Percentiles rank a stretch among this genome's conserved stretches.
phyloP scores from a whole-genome alignment of 1,139 yeast species.

The Suhomyces chickasaworum region DNA sequence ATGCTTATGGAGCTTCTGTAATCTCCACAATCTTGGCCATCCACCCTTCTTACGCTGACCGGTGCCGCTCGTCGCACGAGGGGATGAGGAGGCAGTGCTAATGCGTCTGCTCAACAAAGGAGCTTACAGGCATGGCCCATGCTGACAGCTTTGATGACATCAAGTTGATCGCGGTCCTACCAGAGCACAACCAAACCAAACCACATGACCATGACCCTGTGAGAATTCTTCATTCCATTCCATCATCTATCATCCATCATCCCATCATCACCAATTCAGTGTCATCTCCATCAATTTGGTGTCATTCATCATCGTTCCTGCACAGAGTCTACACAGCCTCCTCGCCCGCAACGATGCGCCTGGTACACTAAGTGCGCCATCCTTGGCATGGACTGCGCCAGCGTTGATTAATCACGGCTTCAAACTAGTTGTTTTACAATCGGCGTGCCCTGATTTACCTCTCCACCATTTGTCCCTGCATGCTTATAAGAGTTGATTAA shows the following conservation, averaged over 20 bases:
- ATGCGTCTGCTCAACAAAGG: not conserved
- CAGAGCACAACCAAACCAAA: no score
- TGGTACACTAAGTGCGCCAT: not conserved
- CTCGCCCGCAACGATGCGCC: constrained; percentile 1
- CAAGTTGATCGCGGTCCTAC: not conserved
- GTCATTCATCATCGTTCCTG: constrained; percentile 1
- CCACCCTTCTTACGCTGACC: not conserved
- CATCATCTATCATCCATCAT: not conserved
- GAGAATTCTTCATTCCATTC: no score
- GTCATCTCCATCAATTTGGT: not conserved
- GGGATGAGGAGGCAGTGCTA: not conserved
- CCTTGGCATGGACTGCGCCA: constrained; percentile 6
- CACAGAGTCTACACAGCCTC: constrained; percentile 2
- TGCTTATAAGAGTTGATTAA: not conserved
- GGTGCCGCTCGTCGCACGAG: constrained; percentile 1
- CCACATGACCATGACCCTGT: no score
- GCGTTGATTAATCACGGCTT: not conserved
- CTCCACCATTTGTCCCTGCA: not conserved
- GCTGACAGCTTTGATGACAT: not conserved
- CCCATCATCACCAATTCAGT: not conserved
- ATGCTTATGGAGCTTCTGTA: no score
- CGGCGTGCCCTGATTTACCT: not conserved
- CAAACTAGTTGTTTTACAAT: not conserved
- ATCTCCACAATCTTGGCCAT: not conserved
- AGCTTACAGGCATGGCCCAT: not conserved